Conservation (phyloP, 148 eudicot species). For the Heliosperma pusillum region DNA sequence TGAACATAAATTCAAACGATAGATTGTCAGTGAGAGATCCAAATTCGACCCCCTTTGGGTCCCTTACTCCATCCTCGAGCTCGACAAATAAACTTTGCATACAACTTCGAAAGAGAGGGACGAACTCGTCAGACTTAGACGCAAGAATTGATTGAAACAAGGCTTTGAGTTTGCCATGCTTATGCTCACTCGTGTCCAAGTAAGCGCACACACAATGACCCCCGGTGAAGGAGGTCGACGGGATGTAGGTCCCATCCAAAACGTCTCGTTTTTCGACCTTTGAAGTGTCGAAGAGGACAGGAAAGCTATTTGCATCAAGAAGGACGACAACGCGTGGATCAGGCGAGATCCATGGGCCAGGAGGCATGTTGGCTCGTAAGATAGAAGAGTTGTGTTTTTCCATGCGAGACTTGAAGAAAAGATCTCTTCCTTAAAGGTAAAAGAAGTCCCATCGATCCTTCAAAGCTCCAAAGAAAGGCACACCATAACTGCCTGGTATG, state of each 20-base stretch:
- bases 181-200: slow-evolving; percentile 60
- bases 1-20: slow-evolving; percentile 49
- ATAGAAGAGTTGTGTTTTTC: slow-evolving; percentile 53
- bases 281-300: slow-evolving; percentile 57
- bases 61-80: slow-evolving; percentile 30
- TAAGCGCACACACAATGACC: slow-evolving; percentile 53
- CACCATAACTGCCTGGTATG: slow-evolving; percentile 45
- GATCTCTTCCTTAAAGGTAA: slow-evolving; percentile 50
- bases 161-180: slow-evolving; percentile 40
- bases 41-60: slow-evolving; percentile 26
- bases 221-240: slow-evolving; percentile 51
- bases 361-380: slow-evolving; percentile 69
- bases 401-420: slow-evolving; percentile 47
- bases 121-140: slow-evolving; percentile 17
- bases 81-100: slow-evolving; percentile 25
- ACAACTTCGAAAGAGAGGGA: slow-evolving; percentile 34
- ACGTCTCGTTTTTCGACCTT: slow-evolving; percentile 60
- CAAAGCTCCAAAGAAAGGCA: slow-evolving; percentile 35
- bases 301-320: slow-evolving; percentile 55
- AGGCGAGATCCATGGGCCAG: slow-evolving; percentile 51
- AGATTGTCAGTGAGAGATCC: slow-evolving; percentile 29
- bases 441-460: slow-evolving; percentile 48
- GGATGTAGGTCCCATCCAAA: slow-evolving; percentile 64
- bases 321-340: slow-evolving; percentile 54
- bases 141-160: slow-evolving; percentile 33